Base-by-base conservation (phyloP, 495 filamentous ascomycete species). In the Penicillium ucsense region DNA sequence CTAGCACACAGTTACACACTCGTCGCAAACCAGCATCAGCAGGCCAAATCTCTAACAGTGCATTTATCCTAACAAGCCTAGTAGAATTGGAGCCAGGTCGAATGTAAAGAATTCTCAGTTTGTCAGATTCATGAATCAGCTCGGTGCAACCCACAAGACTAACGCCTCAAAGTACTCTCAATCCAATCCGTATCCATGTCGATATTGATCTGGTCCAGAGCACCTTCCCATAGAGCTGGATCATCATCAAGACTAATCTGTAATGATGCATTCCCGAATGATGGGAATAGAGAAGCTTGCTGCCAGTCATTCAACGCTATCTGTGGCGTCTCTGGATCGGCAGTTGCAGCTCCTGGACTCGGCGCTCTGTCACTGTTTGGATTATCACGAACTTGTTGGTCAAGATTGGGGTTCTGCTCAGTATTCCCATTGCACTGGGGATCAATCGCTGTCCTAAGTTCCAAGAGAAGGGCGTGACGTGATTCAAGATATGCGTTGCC, bases 401-500 rank as follows among this genome's bases (percentile, higher is more conserved):
- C 28, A 28, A 41, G 20, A 32, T 33, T 38, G 1, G 12, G 11
- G 0, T 12, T 12, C 31, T 35, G 37, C 8, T 12, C 10, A 8
- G 48, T 46, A n/a, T 30, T 43, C n/a, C 7, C 34, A 2, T 36
- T 12, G 9, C 46, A 36, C 6, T 44, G 61, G 3, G 62, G 58
- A 7, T 52, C 57, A 31, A 69, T 61, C 7, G 60, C 47, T 1
- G 66, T 60, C 9, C 58, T 53, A 4, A 69, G 50, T 37, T 67
- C 64, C 9, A 67, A 48, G 11, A 76, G 56, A 9, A 73, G 47
- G 5, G 66, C 58, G 43, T 73, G 71, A 7, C 72, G 62, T 1
- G 70, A 63, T 5, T 43, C 57, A 31, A 76, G 57, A 34, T 74
- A 68, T 9, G 62, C 62, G 48, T 76, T 76, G 0, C 73, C 73